phyloP scores from a whole-genome alignment of 2,329 filamentous ascomycete species.

The Colletotrichum tofieldiae region DNA sequence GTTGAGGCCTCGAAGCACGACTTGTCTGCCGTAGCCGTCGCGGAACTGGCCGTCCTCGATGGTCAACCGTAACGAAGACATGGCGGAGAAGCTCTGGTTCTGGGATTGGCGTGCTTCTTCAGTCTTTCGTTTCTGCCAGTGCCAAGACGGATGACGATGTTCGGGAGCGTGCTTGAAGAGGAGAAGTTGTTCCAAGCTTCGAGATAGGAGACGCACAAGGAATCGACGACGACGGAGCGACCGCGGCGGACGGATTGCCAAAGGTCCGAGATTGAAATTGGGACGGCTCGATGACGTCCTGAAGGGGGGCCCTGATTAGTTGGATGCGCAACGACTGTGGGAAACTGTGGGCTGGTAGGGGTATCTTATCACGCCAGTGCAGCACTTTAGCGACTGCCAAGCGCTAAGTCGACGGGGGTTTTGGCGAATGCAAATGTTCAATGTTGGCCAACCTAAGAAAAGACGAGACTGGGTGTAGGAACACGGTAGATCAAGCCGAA shows the following conservation, averaged over 20 bases:
- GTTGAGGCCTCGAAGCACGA: constrained; percentile 94
- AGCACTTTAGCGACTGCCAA: constrained; percentile 33
- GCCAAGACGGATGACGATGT: neutral
- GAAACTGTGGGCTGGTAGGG: constrained; percentile 12
- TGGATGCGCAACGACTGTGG: constrained; percentile 21
- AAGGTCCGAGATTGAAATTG: constrained; percentile 41
- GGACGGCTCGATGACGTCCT: constrained; percentile 43
- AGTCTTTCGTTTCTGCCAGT: neutral
- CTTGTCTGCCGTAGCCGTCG: constrained; percentile 85
- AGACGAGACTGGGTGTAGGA: neutral
- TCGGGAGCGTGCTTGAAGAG: constrained; percentile 1
- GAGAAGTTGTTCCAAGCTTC: neutral
- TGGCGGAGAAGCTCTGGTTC: constrained; percentile 54
- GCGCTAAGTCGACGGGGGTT: constrained; percentile 25
- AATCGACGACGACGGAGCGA: constrained; percentile 15
- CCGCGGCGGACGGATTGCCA: constrained; percentile 32
- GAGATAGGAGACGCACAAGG: constrained; percentile 28
- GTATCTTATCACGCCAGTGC: constrained; percentile 30
- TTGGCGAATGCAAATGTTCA: neutral
- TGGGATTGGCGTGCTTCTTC: neutral
- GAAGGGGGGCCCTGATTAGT: constrained; percentile 33
- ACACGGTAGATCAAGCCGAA: neutral
- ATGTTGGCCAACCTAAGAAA: neutral
- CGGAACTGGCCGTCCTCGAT: constrained; percentile 91
- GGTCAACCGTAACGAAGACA: constrained; percentile 82